Base-by-base conservation (phyloP, 2,329 filamentous ascomycete species). In the Colletotrichum sp. region DNA sequence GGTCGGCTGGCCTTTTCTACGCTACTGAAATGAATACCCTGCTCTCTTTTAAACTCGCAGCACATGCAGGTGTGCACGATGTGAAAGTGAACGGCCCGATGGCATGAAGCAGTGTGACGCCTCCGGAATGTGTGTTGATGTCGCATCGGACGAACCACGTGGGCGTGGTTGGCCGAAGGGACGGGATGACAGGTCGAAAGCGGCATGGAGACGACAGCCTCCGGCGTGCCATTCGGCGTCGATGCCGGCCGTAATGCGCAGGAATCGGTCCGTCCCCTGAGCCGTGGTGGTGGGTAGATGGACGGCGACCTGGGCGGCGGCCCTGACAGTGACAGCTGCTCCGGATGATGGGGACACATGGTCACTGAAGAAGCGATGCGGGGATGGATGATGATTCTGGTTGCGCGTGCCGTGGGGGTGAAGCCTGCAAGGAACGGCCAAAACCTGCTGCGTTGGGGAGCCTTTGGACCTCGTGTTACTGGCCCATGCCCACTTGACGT, bases 11-110 rank as follows among this genome's bases (percentile, higher is more conserved):
- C 52, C 59, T 36, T 66, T 16, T 30, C 27, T 25, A 12, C 62
- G 29, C 36, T 39, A 36, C 52, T 66, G 57, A 32, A 69, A 61
- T 49, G 65, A 75, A 76, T 76, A 76, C 74, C 70, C 74, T 73
- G 59, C 74, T 74, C 74, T 72, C 29, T 63, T 63, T 72, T 63
- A 61, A 22, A 16, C 55, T 16, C 19, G 22, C 8, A 32, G 16
- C 63, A 76, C 44, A 25, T 76, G 27, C 57, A 52, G 19, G 19
- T 19, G 13, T 15, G 22, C 8, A 30, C n/a, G 12, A 61, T 34
- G 32, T 22, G 49, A 65, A 61, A 29, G 2, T 32, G n/a, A 67
- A 66, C 68, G 68, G 72, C 49, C 72, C 72, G 67, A 71, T 44
- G 49, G 15, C 16, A 52, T 27, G 49, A 61, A 22, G 59, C 13